phyloP scores from a whole-genome alignment of 352 stramenopile genomes.

The Phytophthora sojae region DNA sequence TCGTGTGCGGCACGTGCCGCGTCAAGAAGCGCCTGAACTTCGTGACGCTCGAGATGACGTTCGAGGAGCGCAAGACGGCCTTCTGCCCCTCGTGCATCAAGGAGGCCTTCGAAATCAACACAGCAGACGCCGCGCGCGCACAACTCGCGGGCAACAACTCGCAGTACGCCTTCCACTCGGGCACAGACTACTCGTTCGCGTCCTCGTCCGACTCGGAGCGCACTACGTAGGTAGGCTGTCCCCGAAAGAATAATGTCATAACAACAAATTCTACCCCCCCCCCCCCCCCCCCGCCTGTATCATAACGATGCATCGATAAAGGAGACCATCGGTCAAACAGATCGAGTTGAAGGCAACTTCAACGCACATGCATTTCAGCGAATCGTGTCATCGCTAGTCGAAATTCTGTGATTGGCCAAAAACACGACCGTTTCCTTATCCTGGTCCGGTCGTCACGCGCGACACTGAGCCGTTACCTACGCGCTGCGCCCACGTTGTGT shows the following conservation, averaged over 20 bases:
- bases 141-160: constrained; percentile 36
- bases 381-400: not conserved
- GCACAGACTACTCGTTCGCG: constrained; percentile 42
- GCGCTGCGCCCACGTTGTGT: constrained; percentile 2
- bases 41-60: constrained; percentile 45
- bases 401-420: not conserved
- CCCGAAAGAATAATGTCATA: constrained; percentile 22
- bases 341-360: constrained; percentile 9
- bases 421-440: not conserved
- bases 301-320: too few species aligned
- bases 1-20: constrained; percentile 43
- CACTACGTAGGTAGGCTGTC: constrained; percentile 20
- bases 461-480: constrained; percentile 23
- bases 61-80: constrained; percentile 46
- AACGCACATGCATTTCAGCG: not conserved
- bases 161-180: constrained; percentile 36
- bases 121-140: constrained; percentile 37
- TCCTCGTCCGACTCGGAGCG: constrained; percentile 42
- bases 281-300: too few species aligned
- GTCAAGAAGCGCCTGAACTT: constrained; percentile 49
- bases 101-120: constrained; percentile 43
- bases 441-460: not conserved
- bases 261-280: not conserved
- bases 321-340: too few species aligned
- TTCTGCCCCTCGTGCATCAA: constrained; percentile 47